Conservation (phyloP, 352 stramenopile genomes). For the Aphanomyces cochlioides region DNA sequence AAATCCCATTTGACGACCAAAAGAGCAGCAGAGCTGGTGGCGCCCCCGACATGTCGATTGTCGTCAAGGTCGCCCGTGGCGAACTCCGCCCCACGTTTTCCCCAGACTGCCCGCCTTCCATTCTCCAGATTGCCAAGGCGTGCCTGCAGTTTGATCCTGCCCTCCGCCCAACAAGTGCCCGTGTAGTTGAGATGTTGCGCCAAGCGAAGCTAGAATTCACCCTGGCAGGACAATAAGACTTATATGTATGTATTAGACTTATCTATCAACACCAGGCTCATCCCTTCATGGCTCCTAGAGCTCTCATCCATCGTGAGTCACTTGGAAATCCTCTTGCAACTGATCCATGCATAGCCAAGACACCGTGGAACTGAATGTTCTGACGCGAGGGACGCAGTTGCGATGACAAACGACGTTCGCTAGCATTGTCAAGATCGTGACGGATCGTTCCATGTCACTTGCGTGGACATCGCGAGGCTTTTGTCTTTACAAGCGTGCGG, state of each 20-base stretch:
- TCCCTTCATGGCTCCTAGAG: no score
- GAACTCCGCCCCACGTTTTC: conserved; percentile 75
- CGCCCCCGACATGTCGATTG: conserved; percentile 75
- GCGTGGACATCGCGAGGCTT: no score
- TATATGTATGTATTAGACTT: background rate
- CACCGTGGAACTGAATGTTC: no score
- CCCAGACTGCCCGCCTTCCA: conserved; percentile 43
- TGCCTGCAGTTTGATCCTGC: conserved; percentile 83
- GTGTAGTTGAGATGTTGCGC: conserved; percentile 75
- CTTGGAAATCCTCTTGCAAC: no score
- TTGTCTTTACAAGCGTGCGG: no score
- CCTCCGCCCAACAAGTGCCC: conserved; percentile 63
- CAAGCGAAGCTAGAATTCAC: conserved; percentile 41
- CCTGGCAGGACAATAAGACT: background rate
- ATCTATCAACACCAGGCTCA: background rate
- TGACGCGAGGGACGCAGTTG: no score
- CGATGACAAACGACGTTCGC: no score
- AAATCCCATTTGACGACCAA: conserved; percentile 86
- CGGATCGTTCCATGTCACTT: no score
- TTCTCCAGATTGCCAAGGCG: conserved; percentile 69
- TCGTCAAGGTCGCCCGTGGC: conserved; percentile 74
- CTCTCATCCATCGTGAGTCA: no score
- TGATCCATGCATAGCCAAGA: no score
- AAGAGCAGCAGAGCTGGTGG: conserved; percentile 54
- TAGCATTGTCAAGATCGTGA: no score